These are phyloP conservation scores for Claviceps fusiformis DNA, from an alignment of 2,329 filamentous ascomycete genomes.

Conservation along the genomic window DNA sequence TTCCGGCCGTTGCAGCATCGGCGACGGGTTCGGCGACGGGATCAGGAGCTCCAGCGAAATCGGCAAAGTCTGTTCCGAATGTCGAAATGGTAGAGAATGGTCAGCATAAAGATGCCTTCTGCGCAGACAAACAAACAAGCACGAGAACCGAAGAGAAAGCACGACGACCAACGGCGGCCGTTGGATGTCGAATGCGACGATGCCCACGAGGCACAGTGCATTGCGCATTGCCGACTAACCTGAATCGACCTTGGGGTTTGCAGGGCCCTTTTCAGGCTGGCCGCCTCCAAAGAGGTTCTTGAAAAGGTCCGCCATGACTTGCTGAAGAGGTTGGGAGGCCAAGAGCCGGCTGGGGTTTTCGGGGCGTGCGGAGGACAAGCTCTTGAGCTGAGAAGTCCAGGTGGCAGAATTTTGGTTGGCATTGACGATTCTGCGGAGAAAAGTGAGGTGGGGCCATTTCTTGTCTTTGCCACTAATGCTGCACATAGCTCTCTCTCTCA, in stretches of 20 bases:
- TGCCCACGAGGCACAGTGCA: background rate
- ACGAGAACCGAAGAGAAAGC: background rate
- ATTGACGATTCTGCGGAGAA: background rate
- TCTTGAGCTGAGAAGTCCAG: conserved; percentile 3
- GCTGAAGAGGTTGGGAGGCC: conserved; percentile 11
- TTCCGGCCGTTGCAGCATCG: conserved; percentile 31
- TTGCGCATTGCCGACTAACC: conserved; percentile 36
- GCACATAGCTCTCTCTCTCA: too few species aligned
- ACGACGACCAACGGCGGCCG: background rate
- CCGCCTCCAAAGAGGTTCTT: conserved; percentile 57
- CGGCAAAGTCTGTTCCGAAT: conserved; percentile 62
- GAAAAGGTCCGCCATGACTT: conserved; percentile 43
- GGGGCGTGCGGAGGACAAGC: conserved; percentile 1
- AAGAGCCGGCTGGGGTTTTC: conserved; percentile 6
- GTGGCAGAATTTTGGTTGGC: conserved; percentile 6
- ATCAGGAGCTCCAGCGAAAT: conserved; percentile 71
- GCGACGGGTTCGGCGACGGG: conserved; percentile 40
- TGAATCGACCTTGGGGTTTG: conserved; percentile 40
- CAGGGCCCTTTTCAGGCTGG: conserved; percentile 34
- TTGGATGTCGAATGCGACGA: background rate
- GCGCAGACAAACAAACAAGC: background rate
- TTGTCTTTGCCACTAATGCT: background rate
- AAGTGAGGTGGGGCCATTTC: conserved; percentile 4
- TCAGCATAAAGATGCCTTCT: background rate
- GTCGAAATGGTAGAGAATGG: background rate